Conservation (phyloP, 2,329 filamentous ascomycete species). For the Sclerotinia subarctica region DNA sequence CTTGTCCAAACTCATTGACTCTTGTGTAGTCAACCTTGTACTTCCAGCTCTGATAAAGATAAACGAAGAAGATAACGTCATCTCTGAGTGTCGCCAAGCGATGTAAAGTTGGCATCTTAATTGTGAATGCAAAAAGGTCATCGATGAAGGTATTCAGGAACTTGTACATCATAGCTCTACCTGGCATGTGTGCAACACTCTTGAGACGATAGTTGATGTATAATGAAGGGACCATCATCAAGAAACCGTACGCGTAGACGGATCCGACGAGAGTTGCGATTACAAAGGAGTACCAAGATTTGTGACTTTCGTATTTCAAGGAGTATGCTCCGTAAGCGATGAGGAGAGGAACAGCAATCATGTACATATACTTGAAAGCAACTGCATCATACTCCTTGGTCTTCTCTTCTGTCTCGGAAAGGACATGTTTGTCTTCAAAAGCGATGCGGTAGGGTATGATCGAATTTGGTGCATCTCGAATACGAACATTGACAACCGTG, state of each 20-base stretch:
- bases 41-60: conserved; percentile 88
- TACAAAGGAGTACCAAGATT: conserved; percentile 96
- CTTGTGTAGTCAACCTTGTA: conserved; percentile 90
- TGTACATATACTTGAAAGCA: conserved; percentile 96
- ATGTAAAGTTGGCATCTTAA: conserved; percentile 97
- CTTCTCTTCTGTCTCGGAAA: conserved; percentile 93
- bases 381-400: conserved; percentile 98
- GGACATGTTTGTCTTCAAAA: conserved; percentile 95
- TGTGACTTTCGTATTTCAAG: conserved; percentile 88
- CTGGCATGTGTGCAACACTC: conserved; percentile 94
- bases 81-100: conserved; percentile 88
- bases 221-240: conserved; percentile 97
- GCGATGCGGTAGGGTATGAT: conserved; percentile 74
- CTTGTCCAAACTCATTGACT: conserved; percentile 97
- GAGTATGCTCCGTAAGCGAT: conserved; percentile 89
- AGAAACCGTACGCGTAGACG: conserved; percentile 96
- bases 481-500: conserved; percentile 83
- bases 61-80: conserved; percentile 97
- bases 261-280: conserved; percentile 93
- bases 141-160: conserved; percentile 99
- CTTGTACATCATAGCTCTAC: conserved; percentile 95
- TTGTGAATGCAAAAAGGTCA: conserved; percentile 96
- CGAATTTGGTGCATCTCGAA: conserved; percentile 68
- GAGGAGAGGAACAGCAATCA: conserved; percentile 83
- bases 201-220: conserved; percentile 99